A percentile compares a stretch with the other conserved stretches of the same genome.
phyloP scores from a whole-genome alignment of 2,329 filamentous ascomycete species.

The Coniochaeta sp. region DNA sequence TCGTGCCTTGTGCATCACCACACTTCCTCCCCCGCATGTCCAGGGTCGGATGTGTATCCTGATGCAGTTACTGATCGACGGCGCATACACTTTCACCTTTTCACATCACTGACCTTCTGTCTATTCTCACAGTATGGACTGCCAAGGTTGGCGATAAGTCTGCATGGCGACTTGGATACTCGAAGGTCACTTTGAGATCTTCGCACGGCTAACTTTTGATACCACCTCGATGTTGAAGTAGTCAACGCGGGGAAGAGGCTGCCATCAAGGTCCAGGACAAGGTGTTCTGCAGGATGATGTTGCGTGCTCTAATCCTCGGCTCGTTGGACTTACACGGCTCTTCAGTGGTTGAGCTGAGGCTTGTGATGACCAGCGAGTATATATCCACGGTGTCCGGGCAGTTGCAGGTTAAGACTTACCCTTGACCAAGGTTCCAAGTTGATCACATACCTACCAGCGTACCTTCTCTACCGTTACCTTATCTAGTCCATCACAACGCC shows the following conservation, averaged over 20 bases:
- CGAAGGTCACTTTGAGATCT: background rate
- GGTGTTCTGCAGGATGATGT: background rate
- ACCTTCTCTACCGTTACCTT: background rate
- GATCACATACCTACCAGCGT: background rate
- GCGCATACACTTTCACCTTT: background rate
- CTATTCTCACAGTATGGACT: background rate
- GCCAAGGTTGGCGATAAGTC: background rate
- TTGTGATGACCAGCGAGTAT: background rate
- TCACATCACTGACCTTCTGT: too few relatives aligned
- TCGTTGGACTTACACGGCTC: background rate
- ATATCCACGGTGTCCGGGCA: background rate
- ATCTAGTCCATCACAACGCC: background rate
- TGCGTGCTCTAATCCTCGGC: background rate
- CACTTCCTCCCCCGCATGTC: constrained; percentile 1
- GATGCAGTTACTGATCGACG: background rate
- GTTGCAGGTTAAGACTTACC: too few relatives aligned
- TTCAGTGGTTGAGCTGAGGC: background rate
- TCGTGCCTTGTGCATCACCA: background rate
- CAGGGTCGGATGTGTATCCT: background rate
- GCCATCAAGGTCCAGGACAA: background rate
- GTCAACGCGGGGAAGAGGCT: background rate
- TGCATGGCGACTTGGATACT: background rate
- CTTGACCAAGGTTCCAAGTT: too few relatives aligned
- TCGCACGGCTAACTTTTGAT: background rate
- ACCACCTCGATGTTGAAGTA: background rate